Base-by-base conservation (phyloP, 2,329 filamentous ascomycete genomes). In the Fusarium sororula region DNA sequence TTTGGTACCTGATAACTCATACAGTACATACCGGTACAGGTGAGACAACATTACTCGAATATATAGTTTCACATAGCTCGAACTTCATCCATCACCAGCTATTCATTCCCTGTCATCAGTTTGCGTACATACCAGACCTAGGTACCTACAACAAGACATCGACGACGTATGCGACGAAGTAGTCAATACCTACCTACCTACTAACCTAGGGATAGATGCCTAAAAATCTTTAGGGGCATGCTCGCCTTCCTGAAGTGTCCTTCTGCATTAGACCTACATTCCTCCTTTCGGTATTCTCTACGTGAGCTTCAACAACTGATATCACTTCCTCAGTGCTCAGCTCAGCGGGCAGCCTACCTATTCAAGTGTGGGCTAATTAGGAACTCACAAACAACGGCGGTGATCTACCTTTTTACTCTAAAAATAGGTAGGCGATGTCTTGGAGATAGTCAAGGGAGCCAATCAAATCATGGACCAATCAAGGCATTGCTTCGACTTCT, bases 381-480 rank as follows among this genome's bases (percentile, higher is more conserved):
- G 28, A 57, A 47, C 35, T 51, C 57, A 45, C 26, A 62, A 38
- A 32, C 22, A 32, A 50, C 47, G 14, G 30, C 30, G 12, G 32
- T 35, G 32, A 35, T 35, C 14, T 35, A 35, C 32, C 14, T 35
- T 35, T 35, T 35, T 35, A 35, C 32, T 35, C 14, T 35, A 35
- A 48, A 32, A 44, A 44, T 59, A 47, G 42, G 44, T 59, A 47
- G 42, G 44, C 42, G 54, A 54, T 41, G 38, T 38, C 41, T 47
- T 42, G 28, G 15, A 22, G 37, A 44, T 56, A 70, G 47, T 35
- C 14, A 35, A 35, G 32, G 65, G 70, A 50, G 26, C 39, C 26
- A 55, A 26, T 42, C 32, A 58, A 60, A 44, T 47, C 48, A 47
- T 41, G 53, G 55, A 32, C 70, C 54, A 73, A 66, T 73, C 41